These are phyloP conservation scores for Aplosporella prunicola DNA, from an alignment of 2,329 filamentous ascomycete genomes.

Conservation along the genomic window DNA sequence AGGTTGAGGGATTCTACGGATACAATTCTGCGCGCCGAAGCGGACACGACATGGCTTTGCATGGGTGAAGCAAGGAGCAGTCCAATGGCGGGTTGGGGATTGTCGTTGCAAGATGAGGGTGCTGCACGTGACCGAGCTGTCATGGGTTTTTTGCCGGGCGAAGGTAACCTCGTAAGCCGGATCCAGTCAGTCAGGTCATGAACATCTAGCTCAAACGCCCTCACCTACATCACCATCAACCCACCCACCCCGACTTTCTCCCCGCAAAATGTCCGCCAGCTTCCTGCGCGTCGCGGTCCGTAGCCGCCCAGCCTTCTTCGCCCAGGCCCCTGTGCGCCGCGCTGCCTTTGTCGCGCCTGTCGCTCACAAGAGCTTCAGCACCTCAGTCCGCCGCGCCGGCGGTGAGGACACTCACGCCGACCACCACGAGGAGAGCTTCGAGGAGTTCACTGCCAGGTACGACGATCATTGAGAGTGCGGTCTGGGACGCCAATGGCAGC, in stretches of 20 bases:
- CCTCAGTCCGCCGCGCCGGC: constrained; percentile 32
- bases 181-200: too few species aligned
- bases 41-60: too few species aligned
- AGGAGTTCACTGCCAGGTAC: constrained; percentile 97
- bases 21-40: too few species aligned
- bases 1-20: too few species aligned
- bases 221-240: constrained; percentile 8
- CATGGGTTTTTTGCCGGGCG: too few species aligned
- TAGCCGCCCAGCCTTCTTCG: constrained; percentile 49
- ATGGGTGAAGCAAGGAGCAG: too few species aligned
- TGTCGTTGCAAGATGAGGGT: too few species aligned
- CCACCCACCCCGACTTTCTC: constrained; percentile 8
- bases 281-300: constrained; percentile 65
- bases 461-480: constrained; percentile 15
- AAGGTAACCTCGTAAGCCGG: too few species aligned
- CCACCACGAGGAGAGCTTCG: constrained; percentile 93
- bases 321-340: constrained; percentile 53
- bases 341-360: constrained; percentile 38
- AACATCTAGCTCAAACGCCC: too few species aligned
- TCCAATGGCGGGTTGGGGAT: too few species aligned
- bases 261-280: constrained; percentile 51
- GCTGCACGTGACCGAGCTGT: too few species aligned
- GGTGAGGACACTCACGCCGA: too few species aligned
- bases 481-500: constrained; percentile 5
- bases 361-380: constrained; percentile 37